phyloP scores from a whole-genome alignment of 805 yeast genomes.

The Kurtzmaniella fragi region DNA sequence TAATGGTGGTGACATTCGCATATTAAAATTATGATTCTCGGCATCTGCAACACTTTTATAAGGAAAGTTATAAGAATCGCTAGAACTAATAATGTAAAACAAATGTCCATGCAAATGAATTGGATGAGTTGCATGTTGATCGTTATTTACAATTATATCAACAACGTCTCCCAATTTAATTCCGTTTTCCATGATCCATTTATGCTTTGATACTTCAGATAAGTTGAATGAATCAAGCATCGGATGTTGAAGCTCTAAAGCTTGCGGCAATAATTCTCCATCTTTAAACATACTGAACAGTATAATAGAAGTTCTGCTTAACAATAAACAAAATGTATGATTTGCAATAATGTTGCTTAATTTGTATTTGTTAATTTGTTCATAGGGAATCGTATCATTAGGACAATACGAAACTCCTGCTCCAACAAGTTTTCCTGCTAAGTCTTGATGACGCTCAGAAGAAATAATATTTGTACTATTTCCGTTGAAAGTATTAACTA shows the following conservation, averaged over 20 bases:
- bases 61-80: constrained; percentile 17
- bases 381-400: constrained; percentile 15
- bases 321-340: constrained; percentile 22
- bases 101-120: constrained; percentile 32
- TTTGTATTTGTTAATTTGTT: constrained; percentile 6
- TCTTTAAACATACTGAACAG: constrained; percentile 21
- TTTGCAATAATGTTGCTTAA: constrained; percentile 13
- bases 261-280: constrained; percentile 11
- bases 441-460: constrained; percentile 10
- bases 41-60: constrained; percentile 22
- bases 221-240: constrained; percentile 2
- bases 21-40: constrained; percentile 9
- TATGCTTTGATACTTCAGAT: constrained; percentile 1
- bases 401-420: constrained; percentile 10
- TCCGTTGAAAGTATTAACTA: constrained; percentile 6
- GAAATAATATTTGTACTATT: constrained; percentile 11
- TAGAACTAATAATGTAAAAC: constrained; percentile 22
- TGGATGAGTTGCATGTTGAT: constrained; percentile 25
- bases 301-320: constrained; percentile 24
- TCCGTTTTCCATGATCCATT: constrained; percentile 8
- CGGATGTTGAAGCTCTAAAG: constrained; percentile 23
- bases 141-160: constrained; percentile 26
- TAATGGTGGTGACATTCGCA: constrained; percentile 17
- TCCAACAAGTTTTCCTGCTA: constrained; percentile 15
- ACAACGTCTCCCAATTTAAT: constrained; percentile 23